Base-by-base conservation (phyloP, 768 basidiomycete genomes). In the Cubamyces sp. region DNA sequence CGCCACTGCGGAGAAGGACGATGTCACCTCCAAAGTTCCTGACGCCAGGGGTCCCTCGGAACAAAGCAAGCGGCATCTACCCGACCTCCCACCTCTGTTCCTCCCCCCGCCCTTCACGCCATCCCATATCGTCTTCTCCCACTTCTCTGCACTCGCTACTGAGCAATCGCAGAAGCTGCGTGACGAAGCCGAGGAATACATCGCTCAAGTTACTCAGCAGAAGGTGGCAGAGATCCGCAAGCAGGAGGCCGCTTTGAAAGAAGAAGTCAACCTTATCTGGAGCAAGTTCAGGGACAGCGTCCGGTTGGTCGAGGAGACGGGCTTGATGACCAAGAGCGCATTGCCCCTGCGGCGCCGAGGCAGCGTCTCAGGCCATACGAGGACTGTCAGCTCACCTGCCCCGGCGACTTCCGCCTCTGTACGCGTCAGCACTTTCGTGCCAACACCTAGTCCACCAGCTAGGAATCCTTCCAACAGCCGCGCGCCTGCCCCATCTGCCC, bases 41-140 rank as follows among this genome's bases (percentile, higher is more conserved):
- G 46, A 45, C 34, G 19, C 46, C 48, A 67, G 60, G 63, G 67
- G 19, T 69, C 75, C 47, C 80, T 64, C 63, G 15, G 58, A 64
- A 40, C 58, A 64, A 15, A 58, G 54, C 28, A 81, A 62, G 60
- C 54, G 40, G 23, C 53, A 64, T 71, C 76, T 92, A 46, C 81
- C 84, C 41, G 73, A 79, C 59, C 66, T 89, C 64, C 80, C 81
- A 41, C 81, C 87, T 5, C 74, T 92, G 41, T 88, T 91, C 71
- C 84, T 86, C 26, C 90, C 90, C 18, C 84, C 87, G 21, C 91
- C 91, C 18, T 92, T 90, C 73, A 83, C 87, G 0, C 87, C 91
- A 7, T 84, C 87, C 18, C 88, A 93, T 66, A 84, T 85, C 7
- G 82, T 86, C 43, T 93, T 92, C 69, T 64, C 77, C 45, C 85